These are phyloP conservation scores for Mucor plumbeus DNA, from an alignment of 371 early-diverging fungal species.

Conservation along the genomic window DNA sequence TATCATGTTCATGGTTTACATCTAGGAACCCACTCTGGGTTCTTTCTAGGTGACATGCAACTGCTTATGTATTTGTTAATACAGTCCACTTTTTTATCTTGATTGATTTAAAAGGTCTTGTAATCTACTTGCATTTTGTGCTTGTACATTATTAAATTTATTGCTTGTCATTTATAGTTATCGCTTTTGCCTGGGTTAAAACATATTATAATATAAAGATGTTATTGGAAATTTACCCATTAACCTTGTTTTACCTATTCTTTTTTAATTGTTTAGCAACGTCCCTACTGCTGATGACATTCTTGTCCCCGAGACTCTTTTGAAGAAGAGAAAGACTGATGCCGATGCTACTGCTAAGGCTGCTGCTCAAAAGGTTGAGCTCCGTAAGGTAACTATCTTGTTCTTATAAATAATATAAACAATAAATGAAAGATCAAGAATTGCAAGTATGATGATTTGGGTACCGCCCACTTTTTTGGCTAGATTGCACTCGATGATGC, in stretches of 20 bases:
- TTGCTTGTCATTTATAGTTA: background rate
- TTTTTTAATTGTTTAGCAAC: slow-evolving; percentile 38
- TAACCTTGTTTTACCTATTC: slow-evolving; percentile 11
- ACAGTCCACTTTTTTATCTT: slow-evolving; percentile 8
- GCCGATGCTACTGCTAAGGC: slow-evolving; percentile 85
- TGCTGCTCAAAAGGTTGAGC: slow-evolving; percentile 63
- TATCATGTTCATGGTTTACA: slow-evolving; percentile 15
- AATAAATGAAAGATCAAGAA: background rate
- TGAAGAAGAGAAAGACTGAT: slow-evolving; percentile 95
- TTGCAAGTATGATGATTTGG: slow-evolving; percentile 27
- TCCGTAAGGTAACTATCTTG: slow-evolving; percentile 68
- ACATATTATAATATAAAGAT: slow-evolving; percentile 5
- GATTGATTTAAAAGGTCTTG: slow-evolving; percentile 7
- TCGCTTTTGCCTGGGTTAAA: slow-evolving; percentile 14
- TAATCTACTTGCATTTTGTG: background rate
- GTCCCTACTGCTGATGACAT: slow-evolving; percentile 71
- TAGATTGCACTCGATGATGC: slow-evolving; percentile 58
- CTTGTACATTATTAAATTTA: slow-evolving; percentile 16
- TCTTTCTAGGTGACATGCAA: slow-evolving; percentile 20
- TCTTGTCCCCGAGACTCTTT: slow-evolving; percentile 93
- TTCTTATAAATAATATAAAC: no score
- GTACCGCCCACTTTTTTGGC: slow-evolving; percentile 27
- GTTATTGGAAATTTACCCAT: slow-evolving; percentile 11
- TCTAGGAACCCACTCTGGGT: slow-evolving; percentile 15
- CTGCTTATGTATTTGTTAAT: background rate